phyloP scores from a whole-genome alignment of 2,329 filamentous ascomycete species.

The Chaetomiaceae sp. region DNA sequence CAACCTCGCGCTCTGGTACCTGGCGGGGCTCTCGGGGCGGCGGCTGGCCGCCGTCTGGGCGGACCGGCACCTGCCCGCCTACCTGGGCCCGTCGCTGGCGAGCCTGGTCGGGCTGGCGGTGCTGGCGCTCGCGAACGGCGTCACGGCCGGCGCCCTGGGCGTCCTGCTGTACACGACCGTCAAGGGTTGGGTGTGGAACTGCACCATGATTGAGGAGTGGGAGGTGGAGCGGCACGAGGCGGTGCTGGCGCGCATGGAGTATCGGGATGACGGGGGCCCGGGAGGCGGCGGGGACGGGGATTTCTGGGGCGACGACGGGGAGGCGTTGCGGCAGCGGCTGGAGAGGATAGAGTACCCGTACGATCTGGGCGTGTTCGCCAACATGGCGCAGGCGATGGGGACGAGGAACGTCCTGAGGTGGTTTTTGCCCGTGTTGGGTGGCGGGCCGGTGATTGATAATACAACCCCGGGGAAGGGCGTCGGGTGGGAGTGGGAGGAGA shows the following conservation, averaged over 20 bases:
- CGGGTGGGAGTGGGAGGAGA: constrained; percentile 65
- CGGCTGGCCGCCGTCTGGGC: constrained; percentile 60
- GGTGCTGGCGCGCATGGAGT: constrained; percentile 41
- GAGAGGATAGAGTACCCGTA: constrained; percentile 74
- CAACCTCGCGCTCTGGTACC: constrained; percentile 58
- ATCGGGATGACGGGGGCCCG: constrained; percentile 11
- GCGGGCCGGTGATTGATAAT: constrained; percentile 41
- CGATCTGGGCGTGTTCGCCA: constrained; percentile 70
- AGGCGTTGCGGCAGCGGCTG: constrained; percentile 42
- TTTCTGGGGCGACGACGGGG: constrained; percentile 31
- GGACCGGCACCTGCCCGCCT: constrained; percentile 63
- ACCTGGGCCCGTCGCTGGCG: constrained; percentile 62
- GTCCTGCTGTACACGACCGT: constrained; percentile 62
- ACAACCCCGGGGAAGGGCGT: constrained; percentile 36
- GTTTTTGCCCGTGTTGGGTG: constrained; percentile 61
- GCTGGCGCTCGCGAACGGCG: constrained; percentile 52
- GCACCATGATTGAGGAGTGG: constrained; percentile 79
- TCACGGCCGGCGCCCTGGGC: constrained; percentile 57
- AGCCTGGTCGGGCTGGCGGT: constrained; percentile 60
- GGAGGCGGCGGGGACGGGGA: constrained; percentile 29
- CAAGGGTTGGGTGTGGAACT: constrained; percentile 62
- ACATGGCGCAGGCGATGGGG: constrained; percentile 73
- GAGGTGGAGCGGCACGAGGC: constrained; percentile 62
- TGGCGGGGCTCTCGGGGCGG: constrained; percentile 57
- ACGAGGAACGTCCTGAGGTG: constrained; percentile 61